Percentiles rank a stretch among this genome's conserved stretches.
phyloP scores from a whole-genome alignment of 148 eudicot genomes.

The Hydrangea macrophylla region DNA sequence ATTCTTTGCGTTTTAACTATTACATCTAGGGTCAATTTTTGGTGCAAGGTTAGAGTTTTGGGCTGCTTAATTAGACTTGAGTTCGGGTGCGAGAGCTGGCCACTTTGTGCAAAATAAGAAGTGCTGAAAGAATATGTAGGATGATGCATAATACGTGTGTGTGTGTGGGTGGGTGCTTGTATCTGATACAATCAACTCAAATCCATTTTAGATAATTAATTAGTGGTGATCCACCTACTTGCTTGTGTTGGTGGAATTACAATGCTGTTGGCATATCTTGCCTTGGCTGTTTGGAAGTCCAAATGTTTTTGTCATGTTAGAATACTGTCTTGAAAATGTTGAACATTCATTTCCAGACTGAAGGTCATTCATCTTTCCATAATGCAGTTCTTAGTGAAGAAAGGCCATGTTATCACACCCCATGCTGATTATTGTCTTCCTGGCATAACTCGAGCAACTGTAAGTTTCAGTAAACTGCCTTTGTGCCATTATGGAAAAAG shows the following conservation, averaged over 20 bases:
- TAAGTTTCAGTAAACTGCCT: conserved; percentile 38
- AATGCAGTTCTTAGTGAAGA: conserved; percentile 93
- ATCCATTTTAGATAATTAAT: background rate
- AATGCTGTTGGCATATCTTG: background rate
- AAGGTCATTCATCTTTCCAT: background rate
- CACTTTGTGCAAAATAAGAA: no score
- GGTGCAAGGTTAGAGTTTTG: no score
- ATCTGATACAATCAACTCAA: background rate
- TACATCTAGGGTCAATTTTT: no score
- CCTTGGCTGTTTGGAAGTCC: conserved; percentile 2
- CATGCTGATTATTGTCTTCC: conserved; percentile 98
- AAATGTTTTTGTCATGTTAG: no score
- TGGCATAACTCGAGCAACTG: conserved; percentile 95
- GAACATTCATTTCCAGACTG: background rate
- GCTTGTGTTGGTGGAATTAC: background rate
- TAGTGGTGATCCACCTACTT: background rate
- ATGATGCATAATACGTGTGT: no score
- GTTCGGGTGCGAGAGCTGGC: no score
- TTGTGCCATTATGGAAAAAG: no score
- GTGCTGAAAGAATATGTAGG: background rate
- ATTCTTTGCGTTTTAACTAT: conserved; percentile 3
- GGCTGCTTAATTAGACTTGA: no score
- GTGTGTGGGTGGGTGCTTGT: no score
- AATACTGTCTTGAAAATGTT: background rate
- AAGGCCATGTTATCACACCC: conserved; percentile 78